Evolutionary conservation across 108 stramenopile species (phyloP).

Genomic region (Fistulifera pelliculosa): DNA sequence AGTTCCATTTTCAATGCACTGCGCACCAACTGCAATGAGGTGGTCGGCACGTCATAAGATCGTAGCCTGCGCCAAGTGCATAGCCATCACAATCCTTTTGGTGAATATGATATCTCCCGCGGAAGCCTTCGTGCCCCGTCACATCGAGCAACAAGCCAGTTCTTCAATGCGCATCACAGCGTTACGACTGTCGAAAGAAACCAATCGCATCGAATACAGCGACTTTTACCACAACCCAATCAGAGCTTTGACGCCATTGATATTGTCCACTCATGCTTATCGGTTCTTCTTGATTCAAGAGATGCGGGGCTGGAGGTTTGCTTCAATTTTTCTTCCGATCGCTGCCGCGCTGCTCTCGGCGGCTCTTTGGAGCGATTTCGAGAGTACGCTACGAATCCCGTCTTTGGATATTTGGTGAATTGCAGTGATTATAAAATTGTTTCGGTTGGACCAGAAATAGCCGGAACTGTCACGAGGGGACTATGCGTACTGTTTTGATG

Average conservation of each 20-base stretch:
- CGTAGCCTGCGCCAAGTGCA: no score
- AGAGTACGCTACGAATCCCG: constrained; percentile 60
- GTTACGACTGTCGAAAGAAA: no score
- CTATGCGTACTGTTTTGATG: constrained; percentile 63
- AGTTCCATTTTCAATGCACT: no score
- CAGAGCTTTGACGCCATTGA: constrained; percentile 12
- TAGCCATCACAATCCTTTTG: no score
- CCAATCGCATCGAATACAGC: not conserved
- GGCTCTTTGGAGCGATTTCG: constrained; percentile 57
- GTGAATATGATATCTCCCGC: no score
- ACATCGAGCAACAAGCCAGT: no score
- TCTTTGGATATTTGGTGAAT: constrained; percentile 58
- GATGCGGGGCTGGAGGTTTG: constrained; percentile 57
- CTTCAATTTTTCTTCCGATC: constrained; percentile 62
- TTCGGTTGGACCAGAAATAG: constrained; percentile 47
- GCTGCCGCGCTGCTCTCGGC: constrained; percentile 59
- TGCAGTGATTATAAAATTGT: constrained; percentile 33
- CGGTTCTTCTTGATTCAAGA: constrained; percentile 26
- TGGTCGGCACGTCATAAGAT: no score
- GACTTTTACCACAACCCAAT: constrained; percentile 7
- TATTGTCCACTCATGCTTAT: constrained; percentile 50
- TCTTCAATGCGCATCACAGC: no score
- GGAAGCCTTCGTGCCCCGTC: no score
- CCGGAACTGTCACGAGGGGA: constrained; percentile 51
- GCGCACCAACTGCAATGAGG: no score